Evolutionary conservation across 805 yeast genomes (phyloP), one percentile per base, ranked within the genome.

Genomic region (Dipodascus albidus): DNA sequence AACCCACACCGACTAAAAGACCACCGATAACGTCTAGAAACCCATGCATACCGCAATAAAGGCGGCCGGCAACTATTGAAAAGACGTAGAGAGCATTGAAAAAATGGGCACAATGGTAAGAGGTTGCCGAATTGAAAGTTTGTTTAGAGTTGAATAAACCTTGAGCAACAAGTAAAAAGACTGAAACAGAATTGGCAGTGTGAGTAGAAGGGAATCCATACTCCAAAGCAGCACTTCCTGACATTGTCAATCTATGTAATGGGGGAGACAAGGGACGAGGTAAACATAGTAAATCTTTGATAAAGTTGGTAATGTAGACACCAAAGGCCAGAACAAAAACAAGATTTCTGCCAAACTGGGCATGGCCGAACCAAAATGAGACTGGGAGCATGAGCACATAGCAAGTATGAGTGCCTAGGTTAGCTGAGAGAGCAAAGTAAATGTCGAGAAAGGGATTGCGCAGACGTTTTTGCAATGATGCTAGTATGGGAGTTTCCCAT

Each of bases 41-140:
- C 1, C 99, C 98, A 69, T 93, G 99, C 99, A 91, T 91, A 2
- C 99, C 99, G 66, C 96, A 89, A 70, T 93, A 91, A 8, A 91
- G 63, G 53, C 99, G 74, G 17, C 99, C 99, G 56, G 80, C 65
- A 1, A 86, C 77, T 55, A 93, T 71, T 4, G 89, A 79, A 38
- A 74, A 55, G 62, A 80, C 81, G 65, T 89, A 89, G 21, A 78
- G 53, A 21, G 50, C 17, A 52, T 58, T 59, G 21, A 55, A 49
- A 14, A 51, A 44, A 33, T 57, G 59, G 17, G 31, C 6, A 38
- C 33, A 24, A 23, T 44, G 54, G 17, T 23, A 35, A 14, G 31
- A 22, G 24, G 4, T 6, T 4, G 55, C 24, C 48, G 52, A 48
- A 6, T 4, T 38, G 17, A 53, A 56, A 17, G 44, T 6, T 6